A percentile compares a stretch with the other conserved stretches of the same genome.
phyloP scores from a whole-genome alignment of 306 rosid genomes.

The Notholithocarpus densiflorus region DNA sequence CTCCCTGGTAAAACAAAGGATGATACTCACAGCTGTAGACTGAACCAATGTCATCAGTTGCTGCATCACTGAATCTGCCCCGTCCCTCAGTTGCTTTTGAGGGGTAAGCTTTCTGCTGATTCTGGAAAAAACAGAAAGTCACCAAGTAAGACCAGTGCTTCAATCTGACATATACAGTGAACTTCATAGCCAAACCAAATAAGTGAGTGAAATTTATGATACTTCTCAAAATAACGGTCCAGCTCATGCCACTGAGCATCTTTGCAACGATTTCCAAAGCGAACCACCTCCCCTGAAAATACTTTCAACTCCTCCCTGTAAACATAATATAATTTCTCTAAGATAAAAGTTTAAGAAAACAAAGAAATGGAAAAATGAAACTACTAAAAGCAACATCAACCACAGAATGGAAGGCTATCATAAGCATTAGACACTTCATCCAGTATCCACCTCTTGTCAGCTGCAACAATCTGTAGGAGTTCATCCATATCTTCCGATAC shows the following conservation, averaged over 20 bases:
- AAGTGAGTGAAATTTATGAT: conserved; percentile 34
- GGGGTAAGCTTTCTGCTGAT: conserved; percentile 54
- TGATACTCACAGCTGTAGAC: conserved; percentile 69
- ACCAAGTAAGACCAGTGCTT: conserved; percentile 12
- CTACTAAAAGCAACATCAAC: conserved; percentile 11
- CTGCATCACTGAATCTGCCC: conserved; percentile 54
- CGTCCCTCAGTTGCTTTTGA: conserved; percentile 55
- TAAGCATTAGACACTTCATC: conserved; percentile 9
- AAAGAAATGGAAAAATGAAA: not conserved
- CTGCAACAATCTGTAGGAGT: conserved; percentile 56
- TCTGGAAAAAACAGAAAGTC: conserved; percentile 39
- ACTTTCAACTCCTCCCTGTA: conserved; percentile 73
- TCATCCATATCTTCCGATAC: conserved; percentile 67
- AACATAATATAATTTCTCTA: conserved; percentile 20
- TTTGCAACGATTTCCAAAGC: conserved; percentile 84
- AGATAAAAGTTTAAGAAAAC: not conserved
- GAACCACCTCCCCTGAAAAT: conserved; percentile 77
- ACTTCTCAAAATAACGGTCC: conserved; percentile 91
- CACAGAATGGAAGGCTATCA: conserved; percentile 11
- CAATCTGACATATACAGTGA: conserved; percentile 20
- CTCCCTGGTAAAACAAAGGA: conserved; percentile 18
- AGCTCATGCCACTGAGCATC: conserved; percentile 94
- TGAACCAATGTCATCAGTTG: conserved; percentile 71
- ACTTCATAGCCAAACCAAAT: conserved; percentile 6
- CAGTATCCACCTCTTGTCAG: conserved; percentile 66